Conservation (phyloP, 257 asterid species). For the Striga asiatica region DNA sequence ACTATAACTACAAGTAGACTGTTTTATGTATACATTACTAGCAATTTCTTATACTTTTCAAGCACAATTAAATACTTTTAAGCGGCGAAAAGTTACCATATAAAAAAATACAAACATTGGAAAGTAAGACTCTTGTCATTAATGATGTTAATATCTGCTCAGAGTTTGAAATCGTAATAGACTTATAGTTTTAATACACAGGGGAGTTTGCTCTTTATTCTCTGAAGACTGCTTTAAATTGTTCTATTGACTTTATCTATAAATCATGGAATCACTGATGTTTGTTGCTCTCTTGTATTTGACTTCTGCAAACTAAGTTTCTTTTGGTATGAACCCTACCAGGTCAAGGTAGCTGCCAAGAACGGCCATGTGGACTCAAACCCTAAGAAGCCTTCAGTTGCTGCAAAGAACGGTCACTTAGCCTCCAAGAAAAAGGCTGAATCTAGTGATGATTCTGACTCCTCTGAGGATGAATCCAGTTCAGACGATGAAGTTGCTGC, state of each 20-base stretch:
- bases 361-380: neutral
- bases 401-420: conserved; percentile 22
- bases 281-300: neutral
- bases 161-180: neutral
- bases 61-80: neutral
- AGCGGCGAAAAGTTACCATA: no score
- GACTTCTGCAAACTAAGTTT: neutral
- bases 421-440: no score
- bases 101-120: no score
- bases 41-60: no score
- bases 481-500: conserved; percentile 18
- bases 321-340: conserved; percentile 7
- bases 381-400: conserved; percentile 11
- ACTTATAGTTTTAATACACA: neutral
- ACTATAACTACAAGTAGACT: no score
- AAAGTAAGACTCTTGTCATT: no score
- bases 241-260: neutral
- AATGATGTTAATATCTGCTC: no score
- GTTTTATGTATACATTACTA: no score
- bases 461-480: conserved; percentile 11
- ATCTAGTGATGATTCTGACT: no score
- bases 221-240: neutral
- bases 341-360: conserved; percentile 16
- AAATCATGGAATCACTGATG: neutral
- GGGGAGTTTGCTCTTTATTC: neutral